Evolutionary conservation across 2,329 filamentous ascomycete genomes (phyloP).

Genomic region (Cladophialophora bantiana): DNA sequence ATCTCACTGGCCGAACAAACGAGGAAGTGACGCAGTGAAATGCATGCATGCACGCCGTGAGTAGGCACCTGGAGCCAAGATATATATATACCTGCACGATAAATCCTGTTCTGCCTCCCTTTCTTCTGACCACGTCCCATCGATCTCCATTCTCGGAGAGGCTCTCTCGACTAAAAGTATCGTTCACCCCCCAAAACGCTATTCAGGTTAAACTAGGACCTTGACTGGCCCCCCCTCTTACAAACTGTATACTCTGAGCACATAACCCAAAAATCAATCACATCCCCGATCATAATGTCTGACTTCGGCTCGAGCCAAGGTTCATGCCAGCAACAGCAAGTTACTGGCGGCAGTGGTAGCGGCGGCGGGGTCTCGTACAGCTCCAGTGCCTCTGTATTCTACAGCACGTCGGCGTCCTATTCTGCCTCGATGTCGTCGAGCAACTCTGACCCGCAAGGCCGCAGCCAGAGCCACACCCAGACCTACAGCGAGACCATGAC

Average conservation of each 20-base stretch:
- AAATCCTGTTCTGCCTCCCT: too few species aligned
- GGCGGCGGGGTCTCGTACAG: conserved; percentile 1
- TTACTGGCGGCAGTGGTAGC: background rate
- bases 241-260: too few species aligned
- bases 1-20: background rate
- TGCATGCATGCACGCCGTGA: too few species aligned
- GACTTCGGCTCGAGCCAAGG: background rate
- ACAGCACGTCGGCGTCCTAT: background rate
- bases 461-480: conserved; percentile 7
- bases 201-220: too few species aligned
- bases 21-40: background rate
- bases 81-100: too few species aligned
- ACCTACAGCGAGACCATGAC: conserved; percentile 27
- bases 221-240: too few species aligned
- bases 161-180: too few species aligned
- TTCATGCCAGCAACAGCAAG: background rate
- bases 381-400: conserved; percentile 4
- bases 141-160: too few species aligned
- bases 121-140: too few species aligned
- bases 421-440: conserved; percentile 21
- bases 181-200: too few species aligned
- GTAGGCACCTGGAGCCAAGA: too few species aligned
- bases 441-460: conserved; percentile 9
- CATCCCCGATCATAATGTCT: background rate
- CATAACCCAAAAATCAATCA: too few species aligned